Evolutionary conservation across 139 green algal species (phyloP).

Genomic region (Coelastrella sp.): DNA sequence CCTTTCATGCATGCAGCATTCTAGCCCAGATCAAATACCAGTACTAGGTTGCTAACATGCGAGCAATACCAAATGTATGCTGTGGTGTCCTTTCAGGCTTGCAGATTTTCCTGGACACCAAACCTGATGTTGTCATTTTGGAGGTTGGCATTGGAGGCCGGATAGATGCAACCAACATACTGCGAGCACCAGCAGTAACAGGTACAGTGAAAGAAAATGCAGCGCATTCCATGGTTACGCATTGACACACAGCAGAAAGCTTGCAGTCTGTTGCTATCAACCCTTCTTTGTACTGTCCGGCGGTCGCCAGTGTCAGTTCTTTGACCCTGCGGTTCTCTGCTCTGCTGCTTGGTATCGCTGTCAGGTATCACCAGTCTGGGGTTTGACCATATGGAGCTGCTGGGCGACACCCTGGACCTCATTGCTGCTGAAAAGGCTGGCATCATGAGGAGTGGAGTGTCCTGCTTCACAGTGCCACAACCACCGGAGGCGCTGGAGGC

Average conservation of each 20-base stretch:
- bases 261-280: too few species aligned
- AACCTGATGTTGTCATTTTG: constrained; percentile 91
- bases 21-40: too few species aligned
- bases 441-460: constrained; percentile 84
- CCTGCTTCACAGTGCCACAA: constrained; percentile 87
- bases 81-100: constrained; percentile 51
- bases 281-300: too few species aligned
- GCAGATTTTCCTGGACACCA: constrained; percentile 72
- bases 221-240: too few species aligned
- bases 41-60: too few species aligned
- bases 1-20: too few species aligned
- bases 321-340: too few species aligned
- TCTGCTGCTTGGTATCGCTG: background rate
- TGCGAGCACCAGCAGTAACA: constrained; percentile 30
- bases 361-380: constrained; percentile 91
- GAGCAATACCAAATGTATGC: background rate
- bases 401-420: constrained; percentile 91
- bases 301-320: too few species aligned
- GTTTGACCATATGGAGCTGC: constrained; percentile 96
- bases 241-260: background rate
- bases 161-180: constrained; percentile 95
- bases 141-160: constrained; percentile 97
- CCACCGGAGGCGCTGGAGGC: constrained; percentile 79
- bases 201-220: too few species aligned
- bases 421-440: constrained; percentile 98